A percentile compares a stretch with the other conserved stretches of the same genome.
Conservation (phyloP, 441 rosid genomes). For the Pelargonium fulgidum region DNA sequence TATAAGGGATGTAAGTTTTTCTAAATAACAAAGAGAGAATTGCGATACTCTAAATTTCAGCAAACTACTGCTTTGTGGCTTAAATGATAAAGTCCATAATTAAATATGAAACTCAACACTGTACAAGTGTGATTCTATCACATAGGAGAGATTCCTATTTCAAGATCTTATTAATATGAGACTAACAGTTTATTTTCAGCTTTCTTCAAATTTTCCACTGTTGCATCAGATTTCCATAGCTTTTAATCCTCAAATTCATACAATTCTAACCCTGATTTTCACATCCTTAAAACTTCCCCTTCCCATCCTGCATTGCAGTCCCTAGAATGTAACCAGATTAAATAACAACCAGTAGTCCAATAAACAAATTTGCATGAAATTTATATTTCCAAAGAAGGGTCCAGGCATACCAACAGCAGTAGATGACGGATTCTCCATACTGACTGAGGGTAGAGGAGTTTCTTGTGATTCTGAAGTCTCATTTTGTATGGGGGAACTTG, state of each 20-base stretch:
- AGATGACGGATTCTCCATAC: constrained; percentile 43
- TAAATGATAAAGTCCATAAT: background rate
- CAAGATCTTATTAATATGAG: background rate
- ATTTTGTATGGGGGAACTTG: constrained; percentile 34
- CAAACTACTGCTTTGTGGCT: background rate
- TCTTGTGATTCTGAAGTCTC: constrained; percentile 42
- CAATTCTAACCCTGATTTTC: constrained; percentile 1
- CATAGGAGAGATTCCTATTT: constrained; percentile 6
- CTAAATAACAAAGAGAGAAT: background rate
- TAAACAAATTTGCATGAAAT: constrained; percentile 10
- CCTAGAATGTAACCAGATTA: background rate
- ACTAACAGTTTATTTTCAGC: background rate
- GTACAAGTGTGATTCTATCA: constrained; percentile 4
- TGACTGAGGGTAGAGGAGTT: constrained; percentile 43
- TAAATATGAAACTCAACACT: constrained; percentile 4
- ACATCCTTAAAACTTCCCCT: constrained; percentile 5
- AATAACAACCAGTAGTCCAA: constrained; percentile 1
- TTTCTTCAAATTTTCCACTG: background rate
- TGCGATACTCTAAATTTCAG: constrained; percentile 2
- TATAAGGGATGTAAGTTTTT: background rate
- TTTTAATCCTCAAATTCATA: constrained; percentile 1
- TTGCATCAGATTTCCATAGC: background rate
- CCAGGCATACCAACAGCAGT: constrained; percentile 52
- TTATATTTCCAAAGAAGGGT: background rate
- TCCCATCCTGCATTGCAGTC: background rate